Evolutionary conservation across 2,329 filamentous ascomycete genomes (phyloP), one percentile per base, ranked within the genome.

Genomic region (Clonostachys solani): DNA sequence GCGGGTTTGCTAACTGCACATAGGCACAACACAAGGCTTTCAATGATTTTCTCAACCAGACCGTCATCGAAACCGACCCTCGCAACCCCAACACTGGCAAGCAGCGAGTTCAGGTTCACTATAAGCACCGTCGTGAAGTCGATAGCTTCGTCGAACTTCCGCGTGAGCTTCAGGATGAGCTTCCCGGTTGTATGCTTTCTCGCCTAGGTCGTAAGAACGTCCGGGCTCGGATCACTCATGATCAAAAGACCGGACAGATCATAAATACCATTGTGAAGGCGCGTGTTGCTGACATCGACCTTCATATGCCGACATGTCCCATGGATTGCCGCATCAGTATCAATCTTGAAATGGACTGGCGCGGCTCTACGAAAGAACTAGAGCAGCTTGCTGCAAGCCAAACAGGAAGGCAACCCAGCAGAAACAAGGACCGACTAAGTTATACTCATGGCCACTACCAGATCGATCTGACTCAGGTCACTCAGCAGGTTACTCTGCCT

Each of bases 241-340:
- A 95, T 61, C 83, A 87, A 60, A 85, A 85, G 58, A 88, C 82
- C 0, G 77, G 78, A 23, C 74, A 84, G 49, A 70, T 92, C 3
- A 68, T 92, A 12, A 86, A 84, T 49, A 91, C 89, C 64, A 96
- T 99, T 57, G 83, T 99, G 66, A 99, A 99, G 72, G 83, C 85
- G 23, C 83, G 91, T n/a, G 77, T 97, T 13, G 84, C 82, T 23
- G 91, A 99, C 62, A 71, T 96, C n/a, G 87, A 96, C 57, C 78
- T 99, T 16, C 86, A 87, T 66, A 87, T 90, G 56, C 92, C 94
- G 0, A 73, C 74, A 44, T 80, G 79, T 9, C 81, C 82, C 4
- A 88, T 96, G 59, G 94, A 99, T 67, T 96, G 91, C 68, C 88
- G 94, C 12, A 85, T 99, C 55, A 95, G 90, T 58, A 84, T 99